These are phyloP conservation scores for Ascochyta pisi DNA, from an alignment of 2,329 filamentous ascomycete species.

Conservation along the genomic window DNA sequence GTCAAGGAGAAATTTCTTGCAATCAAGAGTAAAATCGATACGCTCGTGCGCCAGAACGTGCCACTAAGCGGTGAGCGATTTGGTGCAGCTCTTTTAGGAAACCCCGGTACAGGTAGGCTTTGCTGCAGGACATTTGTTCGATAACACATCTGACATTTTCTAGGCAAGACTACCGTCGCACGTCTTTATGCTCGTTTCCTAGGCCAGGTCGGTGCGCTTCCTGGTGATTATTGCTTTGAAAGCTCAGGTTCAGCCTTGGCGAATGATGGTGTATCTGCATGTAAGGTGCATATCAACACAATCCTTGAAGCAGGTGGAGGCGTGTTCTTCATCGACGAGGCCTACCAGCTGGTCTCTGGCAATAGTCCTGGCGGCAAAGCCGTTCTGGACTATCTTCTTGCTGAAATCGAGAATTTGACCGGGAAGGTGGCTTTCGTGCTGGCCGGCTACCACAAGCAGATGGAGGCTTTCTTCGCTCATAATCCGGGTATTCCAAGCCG, in stretches of 20 bases:
- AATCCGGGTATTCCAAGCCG: conserved; percentile 75
- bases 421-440: conserved; percentile 76
- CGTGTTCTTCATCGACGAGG: conserved; percentile 79
- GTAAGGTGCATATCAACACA: conserved; percentile 63
- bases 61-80: conserved; percentile 66
- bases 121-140: neutral
- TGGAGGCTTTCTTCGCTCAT: conserved; percentile 78
- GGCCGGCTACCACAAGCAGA: conserved; percentile 75
- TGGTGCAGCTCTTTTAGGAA: conserved; percentile 70
- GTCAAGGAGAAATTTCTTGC: conserved; percentile 70
- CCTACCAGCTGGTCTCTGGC: conserved; percentile 72
- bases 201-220: conserved; percentile 65
- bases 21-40: conserved; percentile 70
- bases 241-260: conserved; percentile 72
- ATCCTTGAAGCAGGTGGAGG: conserved; percentile 69
- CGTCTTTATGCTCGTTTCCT: conserved; percentile 73
- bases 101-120: conserved; percentile 72
- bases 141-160: neutral
- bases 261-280: conserved; percentile 65
- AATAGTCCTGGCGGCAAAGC: conserved; percentile 64
- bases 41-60: conserved; percentile 62
- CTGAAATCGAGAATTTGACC: conserved; percentile 74
- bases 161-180: conserved; percentile 74
- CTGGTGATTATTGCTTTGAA: conserved; percentile 68
- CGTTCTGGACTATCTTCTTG: conserved; percentile 74